Evolutionary conservation across 208 protist species (phyloP).

Genomic region (Leishmania braziliensis): DNA sequence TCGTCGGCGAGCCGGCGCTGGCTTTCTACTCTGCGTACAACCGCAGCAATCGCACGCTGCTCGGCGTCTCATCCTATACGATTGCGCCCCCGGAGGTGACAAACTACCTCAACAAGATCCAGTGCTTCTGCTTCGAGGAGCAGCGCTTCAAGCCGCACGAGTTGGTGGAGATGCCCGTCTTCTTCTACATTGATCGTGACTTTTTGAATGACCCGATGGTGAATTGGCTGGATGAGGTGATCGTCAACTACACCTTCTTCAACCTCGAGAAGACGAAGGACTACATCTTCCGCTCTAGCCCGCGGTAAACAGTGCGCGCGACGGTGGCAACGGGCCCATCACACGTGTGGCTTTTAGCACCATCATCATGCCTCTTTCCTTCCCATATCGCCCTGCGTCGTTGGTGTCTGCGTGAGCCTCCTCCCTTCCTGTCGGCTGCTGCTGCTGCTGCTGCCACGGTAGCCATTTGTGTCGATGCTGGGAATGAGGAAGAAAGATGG

Average conservation of each 20-base stretch:
- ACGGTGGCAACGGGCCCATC: background rate
- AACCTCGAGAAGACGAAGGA: slow-evolving; percentile 89
- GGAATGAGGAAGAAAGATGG: background rate
- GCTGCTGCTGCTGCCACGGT: background rate
- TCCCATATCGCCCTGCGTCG: background rate
- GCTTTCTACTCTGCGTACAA: slow-evolving; percentile 93
- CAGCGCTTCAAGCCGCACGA: slow-evolving; percentile 95
- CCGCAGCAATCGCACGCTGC: slow-evolving; percentile 82
- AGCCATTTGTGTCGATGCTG: background rate
- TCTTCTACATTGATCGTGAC: slow-evolving; percentile 97
- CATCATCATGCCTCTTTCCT: background rate
- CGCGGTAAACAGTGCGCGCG: slow-evolving; percentile 14
- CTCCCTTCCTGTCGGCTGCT: background rate
- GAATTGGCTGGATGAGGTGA: slow-evolving; percentile 87
- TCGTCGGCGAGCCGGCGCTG: slow-evolving; percentile 88
- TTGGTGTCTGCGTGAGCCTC: background rate
- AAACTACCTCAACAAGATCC: slow-evolving; percentile 97
- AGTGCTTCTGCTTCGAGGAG: slow-evolving; percentile 98
- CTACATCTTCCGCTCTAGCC: slow-evolving; percentile 76
- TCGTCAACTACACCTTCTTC: slow-evolving; percentile 93
- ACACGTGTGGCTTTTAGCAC: background rate
- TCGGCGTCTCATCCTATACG: slow-evolving; percentile 91
- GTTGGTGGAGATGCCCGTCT: slow-evolving; percentile 96
- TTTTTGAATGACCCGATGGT: slow-evolving; percentile 91
- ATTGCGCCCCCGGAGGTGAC: slow-evolving; percentile 90